These are phyloP conservation scores for Laburnicola sp. DNA, from an alignment of 2,329 filamentous ascomycete genomes.

Conservation along the genomic window DNA sequence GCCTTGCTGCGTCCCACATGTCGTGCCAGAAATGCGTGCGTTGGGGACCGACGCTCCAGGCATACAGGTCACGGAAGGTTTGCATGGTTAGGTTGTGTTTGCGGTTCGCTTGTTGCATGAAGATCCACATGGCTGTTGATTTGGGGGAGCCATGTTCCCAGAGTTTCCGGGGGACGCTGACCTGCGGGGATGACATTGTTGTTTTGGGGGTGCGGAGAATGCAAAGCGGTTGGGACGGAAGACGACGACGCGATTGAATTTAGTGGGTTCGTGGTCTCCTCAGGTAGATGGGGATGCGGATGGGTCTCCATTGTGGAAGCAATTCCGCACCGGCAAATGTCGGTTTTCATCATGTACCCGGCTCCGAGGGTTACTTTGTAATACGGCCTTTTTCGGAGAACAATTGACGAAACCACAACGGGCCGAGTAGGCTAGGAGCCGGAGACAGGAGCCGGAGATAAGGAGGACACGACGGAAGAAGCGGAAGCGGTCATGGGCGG, in stretches of 20 bases:
- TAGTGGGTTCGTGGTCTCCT: neutral
- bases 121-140: slow-evolving; percentile 51
- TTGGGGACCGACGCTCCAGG: slow-evolving; percentile 64
- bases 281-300: neutral
- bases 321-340: slow-evolving; percentile 2
- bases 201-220: neutral
- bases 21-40: slow-evolving; percentile 53
- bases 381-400: neutral
- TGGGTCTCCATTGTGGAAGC: neutral
- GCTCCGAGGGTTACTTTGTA: no score
- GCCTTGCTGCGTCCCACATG: slow-evolving; percentile 31
- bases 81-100: slow-evolving; percentile 61
- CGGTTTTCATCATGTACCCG: no score
- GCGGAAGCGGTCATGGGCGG: no score
- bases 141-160: slow-evolving; percentile 52
- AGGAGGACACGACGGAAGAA: no score
- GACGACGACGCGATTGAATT: neutral
- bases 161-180: slow-evolving; percentile 47
- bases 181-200: slow-evolving; percentile 10
- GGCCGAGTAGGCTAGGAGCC: no score
- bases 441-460: no score
- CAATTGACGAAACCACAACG: neutral
- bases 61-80: slow-evolving; percentile 70
- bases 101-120: slow-evolving; percentile 62
- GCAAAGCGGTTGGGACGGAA: neutral